Conservation (phyloP, 2,329 filamentous ascomycete genomes). For the Allantophomopsis lycopodina region DNA sequence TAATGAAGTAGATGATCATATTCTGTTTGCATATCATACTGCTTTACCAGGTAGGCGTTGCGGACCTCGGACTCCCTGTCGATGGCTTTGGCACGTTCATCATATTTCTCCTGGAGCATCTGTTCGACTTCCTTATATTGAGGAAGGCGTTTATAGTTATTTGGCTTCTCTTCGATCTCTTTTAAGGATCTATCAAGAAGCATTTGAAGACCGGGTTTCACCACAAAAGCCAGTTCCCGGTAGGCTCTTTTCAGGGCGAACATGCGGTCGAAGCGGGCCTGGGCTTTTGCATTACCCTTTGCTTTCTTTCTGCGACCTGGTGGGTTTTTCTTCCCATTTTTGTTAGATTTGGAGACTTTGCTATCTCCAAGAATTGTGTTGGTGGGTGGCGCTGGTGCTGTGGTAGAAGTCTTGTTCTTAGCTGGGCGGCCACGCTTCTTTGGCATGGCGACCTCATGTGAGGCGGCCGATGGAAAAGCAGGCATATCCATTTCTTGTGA, state of each 20-base stretch:
- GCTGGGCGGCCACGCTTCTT: not conserved
- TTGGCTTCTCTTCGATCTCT: constrained; percentile 8
- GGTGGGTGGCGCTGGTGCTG: no score
- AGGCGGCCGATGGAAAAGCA: no score
- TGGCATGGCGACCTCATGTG: not conserved
- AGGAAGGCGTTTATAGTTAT: constrained; percentile 13
- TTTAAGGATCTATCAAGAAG: constrained; percentile 15
- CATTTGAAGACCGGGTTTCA: constrained; percentile 8
- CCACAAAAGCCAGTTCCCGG: constrained; percentile 9
- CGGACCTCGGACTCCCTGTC: constrained; percentile 10
- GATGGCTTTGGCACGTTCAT: constrained; percentile 3
- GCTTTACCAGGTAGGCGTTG: not conserved
- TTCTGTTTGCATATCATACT: not conserved
- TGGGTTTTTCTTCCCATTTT: constrained; percentile 1
- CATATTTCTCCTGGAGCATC: constrained; percentile 7
- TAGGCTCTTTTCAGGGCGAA: constrained; percentile 13
- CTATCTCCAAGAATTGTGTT: not conserved
- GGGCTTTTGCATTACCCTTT: constrained; percentile 9
- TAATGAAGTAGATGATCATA: constrained; percentile 2
- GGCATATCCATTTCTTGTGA: no score
- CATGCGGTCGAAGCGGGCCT: constrained; percentile 14
- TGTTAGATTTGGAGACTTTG: not conserved
- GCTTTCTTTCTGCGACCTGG: constrained; percentile 2
- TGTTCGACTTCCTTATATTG: constrained; percentile 12
- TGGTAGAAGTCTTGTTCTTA: not conserved